Base-by-base conservation (phyloP, 1,284 basidiomycete species). In the Flammula alnicola region DNA sequence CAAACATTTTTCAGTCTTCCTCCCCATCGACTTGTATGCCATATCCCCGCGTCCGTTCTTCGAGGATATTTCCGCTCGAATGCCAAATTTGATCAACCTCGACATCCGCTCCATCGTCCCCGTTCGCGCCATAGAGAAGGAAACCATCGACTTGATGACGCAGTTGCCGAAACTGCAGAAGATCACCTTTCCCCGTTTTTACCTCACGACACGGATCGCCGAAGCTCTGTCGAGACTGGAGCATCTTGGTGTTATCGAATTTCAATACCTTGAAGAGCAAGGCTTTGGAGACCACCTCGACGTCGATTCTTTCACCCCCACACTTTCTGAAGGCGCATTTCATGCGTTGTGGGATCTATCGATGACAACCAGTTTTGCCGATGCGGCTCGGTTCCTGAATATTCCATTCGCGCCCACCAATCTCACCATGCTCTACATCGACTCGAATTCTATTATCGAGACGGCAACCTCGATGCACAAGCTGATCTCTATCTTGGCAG, bases 341-440 rank as follows among this genome's bases (percentile, higher is more conserved):
- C 80, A 79, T 0, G 64, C 70, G 0, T 68, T 88, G 4, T 73
- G 67, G 58, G 81, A 84, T 49, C 68, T 84, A 31, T 78, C 73
- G 3, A 57, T 82, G 27, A 75, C 74, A 27, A 71, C 70, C 2
- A 58, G 64, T 14, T 66, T 83, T 14, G 61, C 65, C 3, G 72
- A 80, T 46, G 66, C 77, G n/a, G 64, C 73, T 2, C 63, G 58
- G 3, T 80, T 86, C 63, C 63, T 85, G 35, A 63, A 66, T n/a
- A 61, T 63, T 2, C 59, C 65, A 3, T 78, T 72, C 47, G 70
- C 76, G 0, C 82, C 84, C 0, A 58, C 61, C 3, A 75, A 75
- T 43, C 62, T 88, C 22, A 78, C 74, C 0, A 65, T 65, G 12
- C 62, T 87, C n/a, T 80, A 76, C 52, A 51, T 85, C 30, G 78